Percentiles rank a stretch among this genome's conserved stretches.
phyloP scores from a whole-genome alignment of 2,329 filamentous ascomycete genomes.

The Ceratocystis cacaofunesta region DNA sequence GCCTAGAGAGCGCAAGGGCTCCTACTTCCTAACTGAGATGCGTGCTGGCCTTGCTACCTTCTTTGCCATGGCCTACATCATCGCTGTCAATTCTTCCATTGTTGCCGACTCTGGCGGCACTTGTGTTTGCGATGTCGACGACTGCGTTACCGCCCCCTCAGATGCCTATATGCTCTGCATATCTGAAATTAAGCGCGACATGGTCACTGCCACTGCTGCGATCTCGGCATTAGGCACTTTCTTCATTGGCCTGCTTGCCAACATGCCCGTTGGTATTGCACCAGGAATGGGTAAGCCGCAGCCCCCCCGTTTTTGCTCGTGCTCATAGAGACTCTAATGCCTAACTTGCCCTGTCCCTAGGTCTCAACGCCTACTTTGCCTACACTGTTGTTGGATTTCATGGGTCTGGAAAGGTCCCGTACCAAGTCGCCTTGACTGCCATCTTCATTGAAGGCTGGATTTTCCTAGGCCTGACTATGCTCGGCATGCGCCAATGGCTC shows the following conservation, averaged over 20 bases:
- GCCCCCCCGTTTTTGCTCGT: neutral
- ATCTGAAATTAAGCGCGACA: constrained; percentile 53
- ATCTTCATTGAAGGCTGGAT: constrained; percentile 82
- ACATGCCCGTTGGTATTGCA: constrained; percentile 37
- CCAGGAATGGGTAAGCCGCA: constrained; percentile 30
- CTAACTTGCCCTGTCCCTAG: constrained; percentile 18
- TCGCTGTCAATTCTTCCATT: constrained; percentile 38
- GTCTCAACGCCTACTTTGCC: constrained; percentile 74
- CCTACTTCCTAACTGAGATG: constrained; percentile 69
- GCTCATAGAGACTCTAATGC: neutral
- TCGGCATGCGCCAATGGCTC: constrained; percentile 78
- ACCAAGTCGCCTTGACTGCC: constrained; percentile 62
- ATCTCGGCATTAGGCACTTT: constrained; percentile 69
- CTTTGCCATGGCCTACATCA: constrained; percentile 46
- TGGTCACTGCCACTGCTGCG: constrained; percentile 73
- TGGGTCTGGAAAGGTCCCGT: constrained; percentile 59
- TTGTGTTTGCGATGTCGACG: constrained; percentile 44
- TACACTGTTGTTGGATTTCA: constrained; percentile 63
- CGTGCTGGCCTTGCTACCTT: constrained; percentile 72
- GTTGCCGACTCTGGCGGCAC: constrained; percentile 55
- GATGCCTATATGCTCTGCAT: constrained; percentile 47
- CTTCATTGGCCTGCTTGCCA: constrained; percentile 69
- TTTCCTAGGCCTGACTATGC: constrained; percentile 63
- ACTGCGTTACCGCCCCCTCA: constrained; percentile 19
- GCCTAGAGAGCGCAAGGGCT: constrained; percentile 57